Evolutionary conservation across 768 basidiomycete species (phyloP).

Genomic region (Rhodocollybia butyracea): DNA sequence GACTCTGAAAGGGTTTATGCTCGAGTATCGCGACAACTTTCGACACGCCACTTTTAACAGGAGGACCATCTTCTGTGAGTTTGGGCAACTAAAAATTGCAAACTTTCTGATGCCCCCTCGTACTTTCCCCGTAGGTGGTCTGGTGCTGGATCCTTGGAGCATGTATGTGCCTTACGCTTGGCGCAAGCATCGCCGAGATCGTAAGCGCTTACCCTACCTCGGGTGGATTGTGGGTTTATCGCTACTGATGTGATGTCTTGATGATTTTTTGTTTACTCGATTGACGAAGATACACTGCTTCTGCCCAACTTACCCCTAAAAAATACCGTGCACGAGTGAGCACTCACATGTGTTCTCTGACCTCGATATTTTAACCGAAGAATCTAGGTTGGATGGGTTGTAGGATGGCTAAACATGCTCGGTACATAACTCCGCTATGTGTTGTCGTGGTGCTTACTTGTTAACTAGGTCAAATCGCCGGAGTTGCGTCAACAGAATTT

Average conservation of each 20-base stretch:
- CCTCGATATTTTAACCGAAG: neutral
- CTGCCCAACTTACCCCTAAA: slow-evolving; percentile 67
- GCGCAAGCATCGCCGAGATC: slow-evolving; percentile 71
- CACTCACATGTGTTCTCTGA: neutral
- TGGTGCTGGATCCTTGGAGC: slow-evolving; percentile 80
- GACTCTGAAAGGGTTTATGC: slow-evolving; percentile 52
- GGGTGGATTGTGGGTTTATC: slow-evolving; percentile 55
- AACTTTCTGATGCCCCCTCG: neutral
- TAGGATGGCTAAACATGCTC: slow-evolving; percentile 82
- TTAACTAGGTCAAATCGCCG: slow-evolving; percentile 69
- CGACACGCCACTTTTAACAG: slow-evolving; percentile 66
- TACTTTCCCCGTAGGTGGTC: slow-evolving; percentile 35
- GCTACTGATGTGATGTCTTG: neutral
- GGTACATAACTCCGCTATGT: slow-evolving; percentile 32
- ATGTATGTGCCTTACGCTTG: slow-evolving; percentile 71
- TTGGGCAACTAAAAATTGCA: too few species aligned
- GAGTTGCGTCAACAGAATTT: slow-evolving; percentile 83
- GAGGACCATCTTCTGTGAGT: slow-evolving; percentile 66
- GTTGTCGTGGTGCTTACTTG: neutral
- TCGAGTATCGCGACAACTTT: slow-evolving; percentile 78
- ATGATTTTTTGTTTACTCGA: neutral
- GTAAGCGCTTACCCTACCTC: slow-evolving; percentile 76
- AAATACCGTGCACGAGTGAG: slow-evolving; percentile 60
- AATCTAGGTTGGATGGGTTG: slow-evolving; percentile 65
- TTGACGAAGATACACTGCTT: slow-evolving; percentile 67